A percentile compares a stretch with the other conserved stretches of the same genome.
These are phyloP conservation scores for Rhodotorula sp. DNA, from an alignment of 1,284 basidiomycete species.

Conservation along the genomic window DNA sequence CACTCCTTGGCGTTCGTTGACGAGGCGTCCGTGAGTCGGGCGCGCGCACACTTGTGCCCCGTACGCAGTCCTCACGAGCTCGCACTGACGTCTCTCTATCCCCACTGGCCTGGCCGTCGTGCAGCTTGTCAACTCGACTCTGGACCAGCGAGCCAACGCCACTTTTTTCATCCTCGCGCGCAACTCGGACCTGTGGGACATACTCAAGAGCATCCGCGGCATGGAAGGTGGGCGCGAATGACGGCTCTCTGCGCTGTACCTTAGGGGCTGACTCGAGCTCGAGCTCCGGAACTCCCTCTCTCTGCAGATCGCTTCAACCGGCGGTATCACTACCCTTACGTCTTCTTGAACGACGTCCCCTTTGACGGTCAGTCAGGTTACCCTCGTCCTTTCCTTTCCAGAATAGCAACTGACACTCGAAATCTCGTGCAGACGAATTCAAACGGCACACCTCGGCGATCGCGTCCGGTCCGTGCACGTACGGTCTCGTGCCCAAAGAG, in stretches of 20 bases:
- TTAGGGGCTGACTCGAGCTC: neutral
- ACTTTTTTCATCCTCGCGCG: conserved; percentile 64
- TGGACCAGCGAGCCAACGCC: conserved; percentile 9
- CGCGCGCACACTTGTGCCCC: too few species aligned
- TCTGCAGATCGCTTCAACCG: conserved; percentile 7
- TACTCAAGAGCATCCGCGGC: conserved; percentile 53
- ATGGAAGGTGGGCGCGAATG: conserved; percentile 30
- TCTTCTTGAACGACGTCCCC: conserved; percentile 51
- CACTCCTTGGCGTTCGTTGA: neutral
- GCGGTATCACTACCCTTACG: conserved; percentile 39
- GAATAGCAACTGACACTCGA: too few species aligned
- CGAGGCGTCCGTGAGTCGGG: too few species aligned
- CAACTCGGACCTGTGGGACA: conserved; percentile 72
- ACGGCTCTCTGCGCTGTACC: too few species aligned
- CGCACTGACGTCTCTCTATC: too few species aligned
- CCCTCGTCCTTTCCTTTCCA: too few species aligned
- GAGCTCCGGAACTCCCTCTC: too few species aligned
- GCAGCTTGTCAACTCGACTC: conserved; percentile 9
- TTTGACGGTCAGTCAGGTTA: conserved; percentile 40
- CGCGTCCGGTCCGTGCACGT: conserved; percentile 51
- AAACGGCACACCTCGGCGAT: conserved; percentile 55
- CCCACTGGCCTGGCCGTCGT: neutral
- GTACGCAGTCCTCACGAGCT: too few species aligned
- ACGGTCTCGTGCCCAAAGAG: conserved; percentile 76
- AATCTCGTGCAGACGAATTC: conserved; percentile 59